Base-by-base conservation (phyloP, 1,139 yeast genomes). In the Kurtzmaniella quercitrusa region DNA sequence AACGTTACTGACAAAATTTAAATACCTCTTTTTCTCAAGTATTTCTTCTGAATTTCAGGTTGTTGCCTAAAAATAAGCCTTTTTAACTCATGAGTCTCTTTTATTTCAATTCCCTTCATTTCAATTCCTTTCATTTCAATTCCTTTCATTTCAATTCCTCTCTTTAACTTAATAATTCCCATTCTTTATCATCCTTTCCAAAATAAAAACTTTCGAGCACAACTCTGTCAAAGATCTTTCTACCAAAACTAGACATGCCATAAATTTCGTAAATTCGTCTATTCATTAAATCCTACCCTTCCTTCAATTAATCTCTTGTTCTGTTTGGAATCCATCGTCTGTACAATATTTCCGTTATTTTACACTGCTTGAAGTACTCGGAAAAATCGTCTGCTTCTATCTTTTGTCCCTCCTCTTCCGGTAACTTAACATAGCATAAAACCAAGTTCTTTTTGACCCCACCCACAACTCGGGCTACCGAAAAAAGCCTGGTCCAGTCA, bases 251-350 rank as follows among this genome's bases (percentile, higher is more conserved):
- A n/a, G n/a, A n/a, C n/a, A n/a, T n/a, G n/a, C n/a, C n/a, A n/a
- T n/a, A 21, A 7, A 21, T 9, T 7, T 21, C 23, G 23, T 21
- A 7, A 21, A 21, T 7, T 21, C 9, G 9, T 21, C 23, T 9
- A 7, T 7, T 21, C 23, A 21, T 21, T 21, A 21, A 4, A 12
- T 6, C n/a, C n/a, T 11, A 11, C 12, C 30, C 3, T 26, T 5
- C 30, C 30, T 5, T 26, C 30, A 14, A 7, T 57, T 62, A 87
- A 55, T 86, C 95, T 54, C 96, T 74, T 51, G 88, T 87, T 54
- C 84, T 74, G 50, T 86, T 82, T 15, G 96, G 93, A 1, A 84
- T 75, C 96, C 96, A 89, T 52, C 96, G 73, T 54, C 76, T 77
- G 60, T 84, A 82, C 9, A 84, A 64, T 6, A 87, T 66, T 58